These are phyloP conservation scores for Naumovozyma baii DNA, from an alignment of 805 yeast species.

Conservation along the genomic window DNA sequence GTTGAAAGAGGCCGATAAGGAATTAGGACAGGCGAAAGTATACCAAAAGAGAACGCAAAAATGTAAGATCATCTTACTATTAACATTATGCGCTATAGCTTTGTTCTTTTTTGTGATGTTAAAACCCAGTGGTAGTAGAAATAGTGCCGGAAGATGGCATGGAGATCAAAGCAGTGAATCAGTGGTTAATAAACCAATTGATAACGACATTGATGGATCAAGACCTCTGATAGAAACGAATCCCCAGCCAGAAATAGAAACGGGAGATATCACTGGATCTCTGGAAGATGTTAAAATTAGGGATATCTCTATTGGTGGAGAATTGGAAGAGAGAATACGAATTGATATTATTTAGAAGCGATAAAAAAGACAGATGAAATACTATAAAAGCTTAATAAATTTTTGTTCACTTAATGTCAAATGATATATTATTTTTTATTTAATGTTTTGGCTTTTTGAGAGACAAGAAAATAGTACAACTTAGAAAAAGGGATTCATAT, in stretches of 20 bases:
- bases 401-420: no score
- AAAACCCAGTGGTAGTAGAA: constrained; percentile 38
- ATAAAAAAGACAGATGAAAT: no score
- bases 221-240: background rate
- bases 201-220: background rate
- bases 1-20: constrained; percentile 66
- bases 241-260: background rate
- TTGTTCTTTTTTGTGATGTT: constrained; percentile 60
- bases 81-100: constrained; percentile 62
- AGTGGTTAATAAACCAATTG: background rate
- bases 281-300: background rate
- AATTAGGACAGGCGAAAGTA: constrained; percentile 61
- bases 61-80: constrained; percentile 73
- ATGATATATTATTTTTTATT: background rate
- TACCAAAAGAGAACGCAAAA: constrained; percentile 86
- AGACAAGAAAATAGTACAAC: no score
- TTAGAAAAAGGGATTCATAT: background rate
- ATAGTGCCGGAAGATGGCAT: background rate
- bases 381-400: no score
- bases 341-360: background rate
- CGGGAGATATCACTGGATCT: background rate
- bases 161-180: background rate
- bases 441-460: no score
- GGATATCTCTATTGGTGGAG: background rate
- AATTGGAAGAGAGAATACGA: background rate